Evolutionary conservation across 306 rosid genomes (phyloP).

Genomic region (Heteromeles arbutifolia): DNA sequence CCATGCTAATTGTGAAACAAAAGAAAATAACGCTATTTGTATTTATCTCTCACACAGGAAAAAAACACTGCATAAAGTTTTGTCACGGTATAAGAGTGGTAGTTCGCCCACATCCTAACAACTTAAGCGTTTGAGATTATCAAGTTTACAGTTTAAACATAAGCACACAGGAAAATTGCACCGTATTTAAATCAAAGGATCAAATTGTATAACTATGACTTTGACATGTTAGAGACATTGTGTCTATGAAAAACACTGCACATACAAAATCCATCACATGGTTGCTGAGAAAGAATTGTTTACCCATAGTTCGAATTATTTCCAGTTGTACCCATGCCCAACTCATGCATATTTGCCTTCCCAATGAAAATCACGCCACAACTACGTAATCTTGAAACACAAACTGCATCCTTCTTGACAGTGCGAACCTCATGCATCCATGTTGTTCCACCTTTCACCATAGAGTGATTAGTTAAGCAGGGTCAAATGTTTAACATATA

Average conservation of each 20-base stretch:
- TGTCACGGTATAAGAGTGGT: not conserved
- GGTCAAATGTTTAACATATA: not conserved
- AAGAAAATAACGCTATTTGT: not conserved
- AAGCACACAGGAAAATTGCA: not conserved
- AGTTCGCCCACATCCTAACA: not conserved
- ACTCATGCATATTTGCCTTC: constrained; percentile 95
- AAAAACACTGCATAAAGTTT: not conserved
- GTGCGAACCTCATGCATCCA: constrained; percentile 94
- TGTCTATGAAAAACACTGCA: constrained; percentile 7
- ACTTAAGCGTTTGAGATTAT: not conserved
- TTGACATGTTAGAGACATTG: not conserved
- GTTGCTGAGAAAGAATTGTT: constrained; percentile 15
- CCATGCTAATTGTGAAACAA: constrained; percentile 5
- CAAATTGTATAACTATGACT: not conserved
- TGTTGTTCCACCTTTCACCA: constrained; percentile 66
- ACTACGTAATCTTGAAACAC: constrained; percentile 68
- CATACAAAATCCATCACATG: constrained; percentile 6
- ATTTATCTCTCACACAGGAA: not conserved
- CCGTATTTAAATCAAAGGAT: not conserved
- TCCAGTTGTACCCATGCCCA: constrained; percentile 99
- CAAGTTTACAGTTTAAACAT: not conserved
- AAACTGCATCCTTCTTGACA: constrained; percentile 54
- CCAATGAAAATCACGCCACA: constrained; percentile 88
- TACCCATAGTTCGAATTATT: constrained; percentile 91
- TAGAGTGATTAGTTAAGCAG: constrained; percentile 15